Evolutionary conservation across 2,329 filamentous ascomycete genomes (phyloP).

Genomic region (Cadophora sp.): DNA sequence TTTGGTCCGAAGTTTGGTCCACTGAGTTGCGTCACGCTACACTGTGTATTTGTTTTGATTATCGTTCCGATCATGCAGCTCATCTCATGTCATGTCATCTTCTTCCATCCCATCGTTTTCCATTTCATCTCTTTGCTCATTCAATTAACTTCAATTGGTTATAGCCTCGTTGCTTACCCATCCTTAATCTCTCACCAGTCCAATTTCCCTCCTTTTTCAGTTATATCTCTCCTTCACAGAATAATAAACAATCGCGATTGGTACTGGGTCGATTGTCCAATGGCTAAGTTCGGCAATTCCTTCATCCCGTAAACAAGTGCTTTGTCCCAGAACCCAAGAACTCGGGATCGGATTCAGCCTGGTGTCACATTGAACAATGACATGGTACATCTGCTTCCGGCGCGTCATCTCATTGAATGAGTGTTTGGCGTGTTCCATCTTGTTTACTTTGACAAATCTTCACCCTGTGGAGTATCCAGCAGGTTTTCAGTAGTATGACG

Average conservation of each 20-base stretch:
- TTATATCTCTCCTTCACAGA: neutral
- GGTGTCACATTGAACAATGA: neutral
- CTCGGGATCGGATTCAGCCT: slow-evolving; percentile 6
- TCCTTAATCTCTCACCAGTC: neutral
- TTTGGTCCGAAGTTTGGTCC: neutral
- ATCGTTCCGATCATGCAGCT: neutral
- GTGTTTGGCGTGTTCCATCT: neutral
- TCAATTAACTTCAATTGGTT: neutral
- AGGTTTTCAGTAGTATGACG: neutral
- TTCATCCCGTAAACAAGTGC: neutral
- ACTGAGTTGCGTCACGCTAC: neutral
- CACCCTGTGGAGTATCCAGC: neutral
- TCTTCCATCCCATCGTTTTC: neutral
- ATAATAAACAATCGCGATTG: neutral
- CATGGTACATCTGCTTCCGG: neutral
- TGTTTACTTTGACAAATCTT: neutral
- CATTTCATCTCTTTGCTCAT: neutral
- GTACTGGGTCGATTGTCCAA: neutral
- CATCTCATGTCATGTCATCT: neutral
- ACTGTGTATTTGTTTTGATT: neutral
- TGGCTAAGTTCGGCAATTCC: neutral
- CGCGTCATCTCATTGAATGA: neutral
- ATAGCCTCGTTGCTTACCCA: neutral
- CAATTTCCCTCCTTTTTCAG: neutral
- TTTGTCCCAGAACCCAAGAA: neutral